Evolutionary conservation across 163 green algal genomes (phyloP).

Genomic region (Prototheca wickerhamii): DNA sequence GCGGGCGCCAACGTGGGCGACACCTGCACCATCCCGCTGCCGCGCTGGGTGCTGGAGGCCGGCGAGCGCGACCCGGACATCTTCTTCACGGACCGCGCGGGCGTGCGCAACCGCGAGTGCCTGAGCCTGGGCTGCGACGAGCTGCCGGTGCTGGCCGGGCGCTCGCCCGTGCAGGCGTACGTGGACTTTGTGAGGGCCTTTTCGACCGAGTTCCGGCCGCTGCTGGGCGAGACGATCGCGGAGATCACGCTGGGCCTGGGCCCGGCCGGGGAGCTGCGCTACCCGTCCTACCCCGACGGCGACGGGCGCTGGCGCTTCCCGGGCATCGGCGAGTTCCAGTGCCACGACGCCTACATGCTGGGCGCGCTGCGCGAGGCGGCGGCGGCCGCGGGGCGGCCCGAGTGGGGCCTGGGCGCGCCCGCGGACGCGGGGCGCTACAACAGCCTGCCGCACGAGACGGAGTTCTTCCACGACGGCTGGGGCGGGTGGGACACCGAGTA

Average conservation of each 20-base stretch:
- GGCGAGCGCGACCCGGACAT: slow-evolving; percentile 84
- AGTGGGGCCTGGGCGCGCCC: slow-evolving; percentile 71
- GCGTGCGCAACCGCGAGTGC: slow-evolving; percentile 87
- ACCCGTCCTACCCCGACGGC: slow-evolving; percentile 90
- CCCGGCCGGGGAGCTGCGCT: slow-evolving; percentile 91
- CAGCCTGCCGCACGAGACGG: slow-evolving; percentile 67
- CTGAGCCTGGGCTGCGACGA: slow-evolving; percentile 85
- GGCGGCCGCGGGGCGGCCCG: slow-evolving; percentile 42
- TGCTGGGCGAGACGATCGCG: slow-evolving; percentile 75
- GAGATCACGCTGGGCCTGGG: slow-evolving; percentile 93
- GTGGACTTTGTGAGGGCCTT: slow-evolving; percentile 74
- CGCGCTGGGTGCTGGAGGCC: slow-evolving; percentile 81
- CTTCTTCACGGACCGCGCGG: slow-evolving; percentile 84
- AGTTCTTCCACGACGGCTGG: slow-evolving; percentile 77
- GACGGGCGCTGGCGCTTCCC: slow-evolving; percentile 93
- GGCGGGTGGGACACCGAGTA: slow-evolving; percentile 79
- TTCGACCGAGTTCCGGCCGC: slow-evolving; percentile 65
- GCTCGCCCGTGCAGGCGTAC: slow-evolving; percentile 84
- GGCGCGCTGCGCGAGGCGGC: slow-evolving; percentile 41
- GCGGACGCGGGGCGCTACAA: slow-evolving; percentile 93
- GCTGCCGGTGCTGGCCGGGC: slow-evolving; percentile 69
- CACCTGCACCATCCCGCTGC: slow-evolving; percentile 78
- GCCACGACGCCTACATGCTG: slow-evolving; percentile 94
- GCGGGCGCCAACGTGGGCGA: slow-evolving; percentile 88
- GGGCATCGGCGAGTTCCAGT: slow-evolving; percentile 98